Conservation (phyloP, 148 eudicot species). For the Spergularia bocconei region DNA sequence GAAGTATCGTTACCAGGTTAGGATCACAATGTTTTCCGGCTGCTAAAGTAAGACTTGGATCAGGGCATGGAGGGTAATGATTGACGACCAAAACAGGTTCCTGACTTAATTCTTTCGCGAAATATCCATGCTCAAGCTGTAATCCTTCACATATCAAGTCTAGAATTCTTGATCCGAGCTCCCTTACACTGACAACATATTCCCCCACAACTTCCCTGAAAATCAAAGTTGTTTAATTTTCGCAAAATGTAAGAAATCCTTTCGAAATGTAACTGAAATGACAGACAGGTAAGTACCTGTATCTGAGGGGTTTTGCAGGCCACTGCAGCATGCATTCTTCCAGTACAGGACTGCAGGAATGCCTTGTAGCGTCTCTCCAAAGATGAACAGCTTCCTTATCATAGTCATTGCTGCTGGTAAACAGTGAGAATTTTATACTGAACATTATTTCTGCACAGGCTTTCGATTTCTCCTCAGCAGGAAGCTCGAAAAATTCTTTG, state of each 20-base stretch:
- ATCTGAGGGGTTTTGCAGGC: constrained; percentile 46
- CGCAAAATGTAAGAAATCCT: too few species aligned
- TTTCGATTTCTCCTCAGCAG: constrained; percentile 33
- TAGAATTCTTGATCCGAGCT: constrained; percentile 1
- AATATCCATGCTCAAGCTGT: constrained; percentile 2
- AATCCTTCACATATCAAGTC: constrained; percentile 5
- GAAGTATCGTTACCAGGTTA: background rate
- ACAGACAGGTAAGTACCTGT: constrained; percentile 13
- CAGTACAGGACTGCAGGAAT: constrained; percentile 36
- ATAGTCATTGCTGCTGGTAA: constrained; percentile 33
- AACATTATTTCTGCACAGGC: constrained; percentile 15
- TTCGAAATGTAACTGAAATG: too few species aligned
- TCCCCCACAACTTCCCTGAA: constrained; percentile 13
- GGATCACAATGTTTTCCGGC: background rate
- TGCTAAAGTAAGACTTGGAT: background rate
- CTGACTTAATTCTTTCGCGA: constrained; percentile 3
- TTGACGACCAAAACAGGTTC: background rate
- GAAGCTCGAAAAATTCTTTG: constrained; percentile 44
- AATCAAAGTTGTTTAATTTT: too few species aligned
- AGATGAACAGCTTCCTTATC: constrained; percentile 36
- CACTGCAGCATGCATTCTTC: constrained; percentile 42
- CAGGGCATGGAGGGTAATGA: background rate
- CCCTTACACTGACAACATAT: constrained; percentile 6
- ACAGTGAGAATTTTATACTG: constrained; percentile 28
- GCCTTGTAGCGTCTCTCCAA: constrained; percentile 47